Conservation (phyloP, 1,284 basidiomycete species). For the Trichosporon ovoides region DNA sequence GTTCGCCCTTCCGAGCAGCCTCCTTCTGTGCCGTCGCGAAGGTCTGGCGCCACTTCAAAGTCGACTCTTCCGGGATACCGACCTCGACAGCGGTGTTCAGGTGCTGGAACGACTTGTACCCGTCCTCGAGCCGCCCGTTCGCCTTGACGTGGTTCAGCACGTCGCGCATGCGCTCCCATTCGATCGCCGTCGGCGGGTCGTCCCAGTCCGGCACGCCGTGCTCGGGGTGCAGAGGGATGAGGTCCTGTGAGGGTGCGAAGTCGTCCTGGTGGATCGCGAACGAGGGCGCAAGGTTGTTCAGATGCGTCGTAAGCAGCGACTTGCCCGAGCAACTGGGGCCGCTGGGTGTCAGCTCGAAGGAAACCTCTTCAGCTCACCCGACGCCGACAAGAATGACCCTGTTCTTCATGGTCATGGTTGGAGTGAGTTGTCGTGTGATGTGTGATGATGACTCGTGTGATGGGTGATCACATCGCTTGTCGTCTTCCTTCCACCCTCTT, state of each 20-base stretch:
- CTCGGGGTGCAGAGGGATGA: conserved; percentile 70
- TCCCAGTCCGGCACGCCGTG: conserved; percentile 89
- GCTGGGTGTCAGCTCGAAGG: conserved; percentile 7
- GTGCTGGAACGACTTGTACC: conserved; percentile 56
- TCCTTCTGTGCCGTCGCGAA: conserved; percentile 50
- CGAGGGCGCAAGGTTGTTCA: conserved; percentile 63
- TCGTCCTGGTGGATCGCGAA: conserved; percentile 91
- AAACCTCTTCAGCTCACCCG: conserved; percentile 18
- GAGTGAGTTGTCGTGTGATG: neutral
- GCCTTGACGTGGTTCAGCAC: conserved; percentile 29
- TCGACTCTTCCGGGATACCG: neutral
- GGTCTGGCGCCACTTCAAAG: neutral
- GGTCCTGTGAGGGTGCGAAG: conserved; percentile 75
- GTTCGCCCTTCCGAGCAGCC: conserved; percentile 51
- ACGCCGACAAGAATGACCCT: conserved; percentile 30
- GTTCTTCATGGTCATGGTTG: neutral
- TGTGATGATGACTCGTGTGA: neutral
- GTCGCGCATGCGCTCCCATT: conserved; percentile 62
- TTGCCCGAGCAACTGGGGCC: conserved; percentile 62
- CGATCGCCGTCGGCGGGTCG: conserved; percentile 72
- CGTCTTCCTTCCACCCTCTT: too few relatives aligned
- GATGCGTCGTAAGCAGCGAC: conserved; percentile 88
- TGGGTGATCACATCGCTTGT: too few relatives aligned
- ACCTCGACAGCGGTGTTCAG: conserved; percentile 73
- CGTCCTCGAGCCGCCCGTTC: neutral